Base-by-base conservation (phyloP, 371 early-diverging fungal genomes). In the Mortierella sp. region DNA sequence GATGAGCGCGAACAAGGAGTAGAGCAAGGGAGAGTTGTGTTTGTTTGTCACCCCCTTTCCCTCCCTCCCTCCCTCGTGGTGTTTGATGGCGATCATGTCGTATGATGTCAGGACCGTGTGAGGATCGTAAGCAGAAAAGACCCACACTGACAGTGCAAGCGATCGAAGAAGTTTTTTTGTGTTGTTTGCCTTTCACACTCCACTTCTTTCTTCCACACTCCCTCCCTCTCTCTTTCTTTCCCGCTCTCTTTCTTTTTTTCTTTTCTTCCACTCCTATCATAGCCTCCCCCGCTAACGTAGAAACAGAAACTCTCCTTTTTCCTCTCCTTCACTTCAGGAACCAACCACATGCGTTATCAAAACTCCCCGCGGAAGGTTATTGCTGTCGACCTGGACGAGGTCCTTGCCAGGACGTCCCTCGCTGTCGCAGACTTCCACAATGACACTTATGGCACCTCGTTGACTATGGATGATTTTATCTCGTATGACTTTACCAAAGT, bases 351-450 rank as follows among this genome's bases (percentile, higher is more conserved):
- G 69, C 76, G 70, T 52, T 57, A 69, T 42, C 65, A 76, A 46
- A 65, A 80, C 43, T 51, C 51, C 24, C 72, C 79, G 43, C 72
- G 80, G 42, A 82, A 81, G 58, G 65, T 81, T n/a, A 80, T 86
- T 65, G 86, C 83, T 53, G 83, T 83, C 46, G 82, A 84, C 61
- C 69, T 86, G 38, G 86, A 86, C 69, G 83, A 83, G 60, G 84
- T 83, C 66, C 71, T 86, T 5, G 74, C 82, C n/a, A 67, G 78
- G 54, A 82, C 84, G 12, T 47, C 81, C 5, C 69, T 82, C 9
- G 80, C 82, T 7, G 61, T 86, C 13, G 76, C 79, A 34, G 64
- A 72, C 30, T 86, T 83, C 71, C 84, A 86, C 48, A 86, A 84
- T 49, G 80, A 79, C 58, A 78, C 64, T 14, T 83, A 84, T 58